Conservation (phyloP, 768 basidiomycete species). For the Amanita rubescens region DNA sequence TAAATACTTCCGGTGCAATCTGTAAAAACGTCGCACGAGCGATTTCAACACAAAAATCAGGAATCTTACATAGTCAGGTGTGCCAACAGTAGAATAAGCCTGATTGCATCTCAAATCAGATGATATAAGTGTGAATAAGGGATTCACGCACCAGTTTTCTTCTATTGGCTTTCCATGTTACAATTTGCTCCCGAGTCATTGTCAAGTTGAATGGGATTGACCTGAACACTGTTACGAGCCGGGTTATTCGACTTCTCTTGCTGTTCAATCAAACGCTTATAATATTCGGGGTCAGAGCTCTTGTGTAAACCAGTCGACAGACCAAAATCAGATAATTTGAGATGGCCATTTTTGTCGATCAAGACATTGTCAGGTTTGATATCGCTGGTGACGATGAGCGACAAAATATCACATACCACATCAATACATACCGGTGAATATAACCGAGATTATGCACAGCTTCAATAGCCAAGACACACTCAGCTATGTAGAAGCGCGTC, state of each 20-base stretch:
- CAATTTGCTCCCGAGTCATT: constrained; percentile 94
- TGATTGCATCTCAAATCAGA: constrained; percentile 21
- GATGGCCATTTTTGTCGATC: constrained; percentile 93
- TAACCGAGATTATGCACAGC: constrained; percentile 98
- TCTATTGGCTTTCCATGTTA: constrained; percentile 98
- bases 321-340: constrained; percentile 98
- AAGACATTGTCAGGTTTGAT: constrained; percentile 99
- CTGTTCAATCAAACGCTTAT: constrained; percentile 70
- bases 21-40: constrained; percentile 36
- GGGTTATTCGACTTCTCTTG: constrained; percentile 56
- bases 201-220: constrained; percentile 96
- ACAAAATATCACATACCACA: neutral
- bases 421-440: constrained; percentile 77
- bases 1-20: constrained; percentile 97
- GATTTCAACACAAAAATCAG: neutral
- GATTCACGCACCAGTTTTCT: constrained; percentile 69
- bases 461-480: constrained; percentile 96
- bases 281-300: constrained; percentile 88
- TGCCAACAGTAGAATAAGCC: constrained; percentile 90
- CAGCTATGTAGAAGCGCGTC: constrained; percentile 98
- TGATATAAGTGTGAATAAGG: neutral
- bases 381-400: constrained; percentile 49
- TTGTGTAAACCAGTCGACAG: constrained; percentile 98
- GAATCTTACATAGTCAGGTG: constrained; percentile 49
- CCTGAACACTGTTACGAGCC: constrained; percentile 91